phyloP scores from a whole-genome alignment of 176 grass and related monocot species.

The Otatea glauca region DNA sequence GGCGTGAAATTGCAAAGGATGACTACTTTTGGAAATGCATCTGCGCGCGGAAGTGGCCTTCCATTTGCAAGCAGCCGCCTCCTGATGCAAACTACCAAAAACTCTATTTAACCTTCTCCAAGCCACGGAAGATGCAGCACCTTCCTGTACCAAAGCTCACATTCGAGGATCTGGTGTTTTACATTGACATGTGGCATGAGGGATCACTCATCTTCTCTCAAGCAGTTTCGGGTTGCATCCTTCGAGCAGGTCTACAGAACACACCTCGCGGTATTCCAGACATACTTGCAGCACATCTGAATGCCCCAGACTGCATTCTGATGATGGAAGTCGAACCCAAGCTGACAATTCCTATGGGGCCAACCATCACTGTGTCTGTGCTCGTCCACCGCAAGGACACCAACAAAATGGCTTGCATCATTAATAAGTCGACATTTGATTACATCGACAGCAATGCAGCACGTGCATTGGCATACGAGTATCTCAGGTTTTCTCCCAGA shows the following conservation, averaged over 20 bases:
- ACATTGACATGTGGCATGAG: constrained; percentile 78
- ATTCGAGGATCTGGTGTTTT: constrained; percentile 69
- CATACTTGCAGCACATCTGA: constrained; percentile 61
- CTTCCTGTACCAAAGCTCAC: constrained; percentile 63
- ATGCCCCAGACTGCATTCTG: constrained; percentile 58
- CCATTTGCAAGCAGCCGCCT: constrained; percentile 66
- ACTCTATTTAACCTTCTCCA: constrained; percentile 69
- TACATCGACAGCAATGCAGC: constrained; percentile 69
- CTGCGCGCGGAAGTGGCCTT: constrained; percentile 70
- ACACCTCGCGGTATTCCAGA: constrained; percentile 57
- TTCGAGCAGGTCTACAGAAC: constrained; percentile 55
- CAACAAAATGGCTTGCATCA: constrained; percentile 67
- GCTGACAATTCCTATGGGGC: constrained; percentile 46
- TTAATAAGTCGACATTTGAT: constrained; percentile 68
- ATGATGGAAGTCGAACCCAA: constrained; percentile 69
- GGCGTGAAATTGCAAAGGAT: constrained; percentile 64
- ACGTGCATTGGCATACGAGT: constrained; percentile 72
- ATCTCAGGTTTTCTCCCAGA: constrained; percentile 73
- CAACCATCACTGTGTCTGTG: constrained; percentile 56
- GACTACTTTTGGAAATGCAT: constrained; percentile 91
- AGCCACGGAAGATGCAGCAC: constrained; percentile 42
- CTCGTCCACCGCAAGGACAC: constrained; percentile 69
- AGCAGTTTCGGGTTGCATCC: constrained; percentile 58
- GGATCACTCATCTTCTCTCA: constrained; percentile 62
- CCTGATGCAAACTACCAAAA: constrained; percentile 53